Evolutionary conservation across 345 rosid genomes (phyloP).

Genomic region (Acer campestre): DNA sequence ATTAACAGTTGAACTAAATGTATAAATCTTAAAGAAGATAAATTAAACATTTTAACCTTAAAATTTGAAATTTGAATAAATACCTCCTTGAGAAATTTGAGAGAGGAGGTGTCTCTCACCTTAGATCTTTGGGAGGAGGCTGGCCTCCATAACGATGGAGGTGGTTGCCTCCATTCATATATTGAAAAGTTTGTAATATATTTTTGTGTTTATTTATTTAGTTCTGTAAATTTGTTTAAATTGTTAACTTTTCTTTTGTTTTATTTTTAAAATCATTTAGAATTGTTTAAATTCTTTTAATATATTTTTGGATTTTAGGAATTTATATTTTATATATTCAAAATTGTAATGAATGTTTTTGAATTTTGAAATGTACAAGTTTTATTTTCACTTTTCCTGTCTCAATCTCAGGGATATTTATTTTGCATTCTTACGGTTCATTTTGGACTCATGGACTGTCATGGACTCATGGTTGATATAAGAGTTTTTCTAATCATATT

Average conservation of each 20-base stretch:
- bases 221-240: not conserved
- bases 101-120: not conserved
- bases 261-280: not conserved
- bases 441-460: not conserved
- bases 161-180: not conserved
- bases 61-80: not conserved
- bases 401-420: not conserved
- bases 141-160: not conserved
- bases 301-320: not conserved
- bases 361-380: too few species aligned
- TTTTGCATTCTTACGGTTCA: not conserved
- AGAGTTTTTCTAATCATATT: slow-evolving; percentile 3
- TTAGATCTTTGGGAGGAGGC: not conserved
- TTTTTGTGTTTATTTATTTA: too few species aligned
- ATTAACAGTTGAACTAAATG: too few species aligned
- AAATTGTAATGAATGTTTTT: too few species aligned
- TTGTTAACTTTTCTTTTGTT: too few species aligned
- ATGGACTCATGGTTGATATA: not conserved
- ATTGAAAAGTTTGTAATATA: too few species aligned
- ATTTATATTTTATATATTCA: too few species aligned
- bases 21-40: too few species aligned
- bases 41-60: not conserved
- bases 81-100: not conserved
- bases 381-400: not conserved
- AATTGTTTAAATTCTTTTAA: not conserved